Evolutionary conservation across 371 early-diverging fungal species (phyloP), one percentile per base, ranked within the genome.

Genomic region (Mortierella sp.): DNA sequence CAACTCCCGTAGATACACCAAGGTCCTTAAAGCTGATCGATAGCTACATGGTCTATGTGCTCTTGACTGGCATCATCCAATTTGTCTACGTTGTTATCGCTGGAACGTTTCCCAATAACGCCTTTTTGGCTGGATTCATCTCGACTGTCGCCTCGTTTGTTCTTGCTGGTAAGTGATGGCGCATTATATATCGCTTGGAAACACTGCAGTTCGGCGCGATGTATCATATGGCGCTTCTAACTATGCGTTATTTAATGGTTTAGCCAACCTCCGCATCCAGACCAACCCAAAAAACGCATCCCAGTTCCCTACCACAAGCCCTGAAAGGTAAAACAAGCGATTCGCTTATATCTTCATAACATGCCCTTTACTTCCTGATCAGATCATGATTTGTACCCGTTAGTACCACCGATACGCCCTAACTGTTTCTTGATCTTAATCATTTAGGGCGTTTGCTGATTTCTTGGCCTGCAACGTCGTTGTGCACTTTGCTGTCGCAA

Each of bases 101-200:
- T 5, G 97, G 97, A 56, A 92, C 93, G 30, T 97, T 88, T 75
- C 99, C 99, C n/a, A 98, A 95, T 83, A 98, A 98, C 82, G 93
- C 98, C 24, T 98, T 98, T 80, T 80, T 99, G 66, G 93, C 97
- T 12, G 96, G 95, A 19, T 99, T 99, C 82, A 92, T 92, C 65
- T 89, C 93, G 4, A 91, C 94, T 11, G 96, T 97, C 23, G 97
- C 96, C 12, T 85, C 89, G 58, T 99, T 99, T 82, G 94, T 95
- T n/a, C 88, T 97, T 63, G 94, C 95, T 15, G 96, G 94, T 93
- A 80, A 61, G 63, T 56, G 14, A 24, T 42, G 26, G 0, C 14
- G 5, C 3, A 49, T 9, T 49, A 11, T 23, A 30, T 49, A 26
- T n/a, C 31, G 14, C 4, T 14, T 34, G 37, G 37, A n/a, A n/a